Conservation (phyloP, 768 basidiomycete genomes). For the Naganishia friedmannii region DNA sequence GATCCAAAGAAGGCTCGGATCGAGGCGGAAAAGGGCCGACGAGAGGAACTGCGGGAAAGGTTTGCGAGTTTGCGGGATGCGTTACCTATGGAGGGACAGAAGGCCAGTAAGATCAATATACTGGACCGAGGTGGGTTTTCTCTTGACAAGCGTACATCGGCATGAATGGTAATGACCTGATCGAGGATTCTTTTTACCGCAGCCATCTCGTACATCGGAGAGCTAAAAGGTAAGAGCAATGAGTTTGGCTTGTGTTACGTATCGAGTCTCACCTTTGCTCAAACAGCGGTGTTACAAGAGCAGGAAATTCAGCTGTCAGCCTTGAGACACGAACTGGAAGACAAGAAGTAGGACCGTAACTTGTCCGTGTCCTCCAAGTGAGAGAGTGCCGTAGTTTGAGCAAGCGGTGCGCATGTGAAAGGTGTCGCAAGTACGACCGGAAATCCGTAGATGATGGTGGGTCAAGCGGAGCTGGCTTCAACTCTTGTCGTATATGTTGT, state of each 20-base stretch:
- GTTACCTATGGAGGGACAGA: constrained; percentile 84
- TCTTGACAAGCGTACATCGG: too few relatives aligned
- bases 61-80: constrained; percentile 86
- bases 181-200: neutral
- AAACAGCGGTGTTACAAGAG: neutral
- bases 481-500: too few relatives aligned
- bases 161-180: neutral
- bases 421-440: too few relatives aligned
- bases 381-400: too few relatives aligned
- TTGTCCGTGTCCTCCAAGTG: neutral
- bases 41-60: constrained; percentile 88
- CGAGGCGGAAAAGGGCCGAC: constrained; percentile 63
- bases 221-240: neutral
- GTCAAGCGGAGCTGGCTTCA: too few relatives aligned
- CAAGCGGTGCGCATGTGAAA: too few relatives aligned
- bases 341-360: neutral
- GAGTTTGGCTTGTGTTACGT: neutral
- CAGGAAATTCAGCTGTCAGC: neutral
- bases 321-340: neutral
- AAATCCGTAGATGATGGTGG: too few relatives aligned
- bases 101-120: constrained; percentile 85
- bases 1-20: constrained; percentile 19
- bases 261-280: neutral
- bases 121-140: constrained; percentile 72
- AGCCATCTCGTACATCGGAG: constrained; percentile 17